Base-by-base conservation (phyloP, 1,284 basidiomycete species). In the Tilletia horrida region DNA sequence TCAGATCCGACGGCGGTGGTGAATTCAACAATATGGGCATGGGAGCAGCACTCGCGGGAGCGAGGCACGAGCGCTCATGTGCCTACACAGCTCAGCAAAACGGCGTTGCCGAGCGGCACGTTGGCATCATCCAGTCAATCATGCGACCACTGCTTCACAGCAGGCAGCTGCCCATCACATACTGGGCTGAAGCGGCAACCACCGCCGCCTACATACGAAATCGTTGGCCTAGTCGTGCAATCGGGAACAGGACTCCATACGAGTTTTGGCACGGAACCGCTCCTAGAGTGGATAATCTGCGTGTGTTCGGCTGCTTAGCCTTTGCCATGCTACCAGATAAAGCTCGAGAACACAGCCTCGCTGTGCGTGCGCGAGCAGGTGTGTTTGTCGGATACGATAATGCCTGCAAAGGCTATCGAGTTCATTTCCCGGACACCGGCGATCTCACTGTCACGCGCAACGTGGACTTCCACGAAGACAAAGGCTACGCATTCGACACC, bases 201-300 rank as follows among this genome's bases (percentile, higher is more conserved):
- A 29, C 42, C 21, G 62, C 62, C 42, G 62, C 43, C 25, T 63
- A 63, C 44, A n/a, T 63, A 13, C 62, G 44, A 42, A 63, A 63
- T 27, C 62, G 42, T 11, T 44, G 27, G 11, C 43, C 62, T 4
- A 63, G 42, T 25, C 16, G n/a, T 21, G 35, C 21, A 3, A 13
- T 55, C 11, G 50, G 62, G 4, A 18, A 2, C 7, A 63, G 47
- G 25, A 63, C 62, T 13, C 62, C 62, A 1, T 44, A n/a, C 40
- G 62, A 63, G 44, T n/a, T 63, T 2, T 63, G 62, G 62, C 6
- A n/a, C 43, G 62, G 62, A 31, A 44, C 18, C 16, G n/a, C 62
- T 14, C 62, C 62, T 13, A 44, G 7, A 4, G 16, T 63, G 16
- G 25, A 44, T 44, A n/a, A 44, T n/a, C 62, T 63, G 9, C 62